These are phyloP conservation scores for Adansonia gregorii DNA, from an alignment of 441 rosid species.

Conservation along the genomic window DNA sequence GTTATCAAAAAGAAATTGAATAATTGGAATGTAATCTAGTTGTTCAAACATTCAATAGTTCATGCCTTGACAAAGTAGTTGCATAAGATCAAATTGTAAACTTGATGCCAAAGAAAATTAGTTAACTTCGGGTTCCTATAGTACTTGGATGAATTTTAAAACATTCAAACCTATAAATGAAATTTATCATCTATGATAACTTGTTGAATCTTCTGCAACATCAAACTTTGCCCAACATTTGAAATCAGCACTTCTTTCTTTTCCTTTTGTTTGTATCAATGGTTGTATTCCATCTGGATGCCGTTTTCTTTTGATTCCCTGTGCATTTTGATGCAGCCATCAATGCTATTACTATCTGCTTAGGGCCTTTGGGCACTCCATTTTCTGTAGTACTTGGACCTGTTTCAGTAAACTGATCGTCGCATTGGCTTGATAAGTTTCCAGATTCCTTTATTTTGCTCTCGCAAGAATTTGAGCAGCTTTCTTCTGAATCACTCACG, in stretches of 20 bases:
- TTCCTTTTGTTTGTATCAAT: not conserved
- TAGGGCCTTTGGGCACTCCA: not conserved
- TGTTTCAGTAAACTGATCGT: too few relatives aligned
- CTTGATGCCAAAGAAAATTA: not conserved
- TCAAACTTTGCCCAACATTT: not conserved
- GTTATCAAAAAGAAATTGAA: not conserved
- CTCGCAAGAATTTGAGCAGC: not conserved
- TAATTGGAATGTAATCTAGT: constrained; percentile 55
- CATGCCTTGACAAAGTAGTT: constrained; percentile 94
- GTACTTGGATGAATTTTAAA: not conserved
- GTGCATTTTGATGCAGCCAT: not conserved
- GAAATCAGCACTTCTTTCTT: constrained; percentile 2
- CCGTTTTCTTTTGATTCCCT: not conserved
- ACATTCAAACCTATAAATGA: not conserved
- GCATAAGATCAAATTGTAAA: constrained; percentile 89
- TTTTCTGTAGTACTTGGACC: not conserved
- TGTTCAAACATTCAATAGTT: constrained; percentile 93
- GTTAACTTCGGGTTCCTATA: not conserved
- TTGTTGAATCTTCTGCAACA: not conserved
- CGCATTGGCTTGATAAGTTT: not conserved
- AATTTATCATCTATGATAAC: not conserved
- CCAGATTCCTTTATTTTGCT: not conserved
- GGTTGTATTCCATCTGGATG: not conserved
- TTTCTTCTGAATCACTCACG: not conserved
- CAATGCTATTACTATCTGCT: not conserved